phyloP scores from a whole-genome alignment of 1,284 basidiomycete species.

The Apiotrichum porosum region DNA sequence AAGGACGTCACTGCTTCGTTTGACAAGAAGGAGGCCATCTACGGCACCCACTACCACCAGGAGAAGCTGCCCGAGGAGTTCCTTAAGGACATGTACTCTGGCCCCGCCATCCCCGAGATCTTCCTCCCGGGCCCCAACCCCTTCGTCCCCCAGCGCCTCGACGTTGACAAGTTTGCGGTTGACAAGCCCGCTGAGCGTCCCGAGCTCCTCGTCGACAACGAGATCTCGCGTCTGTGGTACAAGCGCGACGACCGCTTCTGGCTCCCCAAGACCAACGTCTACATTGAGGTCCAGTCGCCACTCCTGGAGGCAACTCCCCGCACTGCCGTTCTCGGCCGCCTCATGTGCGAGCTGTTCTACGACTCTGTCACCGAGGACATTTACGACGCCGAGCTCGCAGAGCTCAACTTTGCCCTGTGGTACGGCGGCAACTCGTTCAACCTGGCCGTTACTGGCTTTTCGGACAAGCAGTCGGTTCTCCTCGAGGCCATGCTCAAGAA shows the following conservation, averaged over 20 bases:
- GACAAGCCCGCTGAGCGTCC: constrained; percentile 68
- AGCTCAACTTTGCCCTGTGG: constrained; percentile 71
- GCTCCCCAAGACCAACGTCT: constrained; percentile 70
- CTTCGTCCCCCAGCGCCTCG: constrained; percentile 82
- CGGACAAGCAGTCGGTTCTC: constrained; percentile 83
- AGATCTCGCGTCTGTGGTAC: constrained; percentile 75
- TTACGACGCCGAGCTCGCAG: constrained; percentile 90
- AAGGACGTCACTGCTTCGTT: constrained; percentile 58
- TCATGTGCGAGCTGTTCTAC: constrained; percentile 81
- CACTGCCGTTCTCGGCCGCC: constrained; percentile 43
- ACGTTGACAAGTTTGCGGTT: constrained; percentile 69
- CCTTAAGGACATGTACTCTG: constrained; percentile 59
- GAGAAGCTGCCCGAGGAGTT: constrained; percentile 64
- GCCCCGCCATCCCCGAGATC: constrained; percentile 61
- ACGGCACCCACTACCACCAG: constrained; percentile 75
- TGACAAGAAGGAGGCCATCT: constrained; percentile 70
- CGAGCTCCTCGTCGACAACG: constrained; percentile 65
- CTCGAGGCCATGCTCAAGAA: constrained; percentile 70
- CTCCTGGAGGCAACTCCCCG: constrained; percentile 45
- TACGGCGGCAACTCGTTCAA: constrained; percentile 65
- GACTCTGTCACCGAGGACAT: constrained; percentile 86
- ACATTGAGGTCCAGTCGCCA: constrained; percentile 43
- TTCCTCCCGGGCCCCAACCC: constrained; percentile 78
- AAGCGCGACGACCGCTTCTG: constrained; percentile 96
- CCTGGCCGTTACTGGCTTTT: constrained; percentile 77